Percentiles rank a stretch among this genome's conserved stretches.
These are phyloP conservation scores for Pelargonium myrrhifolium DNA, from an alignment of 441 rosid genomes.

Conservation along the genomic window DNA sequence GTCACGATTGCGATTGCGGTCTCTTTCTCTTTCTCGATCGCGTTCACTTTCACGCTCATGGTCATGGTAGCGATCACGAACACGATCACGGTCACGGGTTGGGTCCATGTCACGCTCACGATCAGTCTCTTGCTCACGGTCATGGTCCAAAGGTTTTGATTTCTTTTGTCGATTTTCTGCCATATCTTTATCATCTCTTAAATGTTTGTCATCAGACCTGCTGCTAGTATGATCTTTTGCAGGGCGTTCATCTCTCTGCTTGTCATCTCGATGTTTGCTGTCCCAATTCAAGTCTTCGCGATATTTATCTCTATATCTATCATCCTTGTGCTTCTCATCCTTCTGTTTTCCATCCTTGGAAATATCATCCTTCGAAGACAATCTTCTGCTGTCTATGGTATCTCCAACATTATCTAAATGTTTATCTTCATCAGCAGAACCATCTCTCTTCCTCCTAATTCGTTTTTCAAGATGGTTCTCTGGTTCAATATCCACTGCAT, in stretches of 20 bases:
- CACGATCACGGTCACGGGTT: conserved; percentile 21
- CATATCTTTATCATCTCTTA: conserved; percentile 47
- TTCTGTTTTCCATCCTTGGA: conserved; percentile 51
- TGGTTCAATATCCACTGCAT: conserved; percentile 40
- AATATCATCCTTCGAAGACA: conserved; percentile 44
- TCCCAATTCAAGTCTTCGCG: conserved; percentile 50
- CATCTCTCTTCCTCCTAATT: conserved; percentile 59
- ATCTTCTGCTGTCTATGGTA: conserved; percentile 36
- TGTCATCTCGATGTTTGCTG: conserved; percentile 49
- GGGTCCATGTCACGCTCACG: conserved; percentile 20
- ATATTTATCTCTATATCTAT: conserved; percentile 43
- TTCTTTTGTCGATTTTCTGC: conserved; percentile 42
- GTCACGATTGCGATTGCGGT: conserved; percentile 13
- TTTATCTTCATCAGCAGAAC: conserved; percentile 49
- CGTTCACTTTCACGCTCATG: conserved; percentile 17
- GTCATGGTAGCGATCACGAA: conserved; percentile 27
- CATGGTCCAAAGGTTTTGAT: conserved; percentile 47
- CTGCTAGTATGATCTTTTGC: conserved; percentile 44
- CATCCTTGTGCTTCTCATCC: conserved; percentile 66
- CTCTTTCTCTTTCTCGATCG: conserved; percentile 4
- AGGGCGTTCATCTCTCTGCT: conserved; percentile 47
- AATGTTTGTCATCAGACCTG: conserved; percentile 56
- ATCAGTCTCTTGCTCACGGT: conserved; percentile 30
- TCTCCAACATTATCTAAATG: conserved; percentile 49
- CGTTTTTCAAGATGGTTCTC: conserved; percentile 57